A percentile compares a stretch with the other conserved stretches of the same genome.
Evolutionary conservation across 306 rosid species (phyloP).

Genomic region (Prunus armeniaca): DNA sequence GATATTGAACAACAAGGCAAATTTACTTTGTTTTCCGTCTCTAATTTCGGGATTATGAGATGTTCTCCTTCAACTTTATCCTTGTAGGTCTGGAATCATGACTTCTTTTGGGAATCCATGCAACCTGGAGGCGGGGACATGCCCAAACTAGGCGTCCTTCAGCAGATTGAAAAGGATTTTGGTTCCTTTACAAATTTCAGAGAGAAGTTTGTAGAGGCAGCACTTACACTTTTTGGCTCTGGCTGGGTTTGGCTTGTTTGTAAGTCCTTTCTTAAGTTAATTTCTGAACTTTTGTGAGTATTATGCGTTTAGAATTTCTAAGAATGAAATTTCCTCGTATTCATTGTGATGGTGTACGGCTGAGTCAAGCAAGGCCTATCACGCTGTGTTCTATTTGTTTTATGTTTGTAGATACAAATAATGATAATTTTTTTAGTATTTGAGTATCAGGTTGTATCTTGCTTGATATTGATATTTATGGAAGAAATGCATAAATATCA

Average conservation of each 20-base stretch:
- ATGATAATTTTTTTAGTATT: no score
- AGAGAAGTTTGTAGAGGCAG: slow-evolving; percentile 64
- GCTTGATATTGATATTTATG: not conserved
- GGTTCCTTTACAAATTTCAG: slow-evolving; percentile 76
- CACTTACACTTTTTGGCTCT: slow-evolving; percentile 82
- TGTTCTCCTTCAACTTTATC: not conserved
- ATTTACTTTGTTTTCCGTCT: not conserved
- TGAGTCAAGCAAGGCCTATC: no score
- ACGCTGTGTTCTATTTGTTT: no score
- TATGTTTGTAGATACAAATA: no score
- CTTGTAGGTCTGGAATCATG: slow-evolving; percentile 93
- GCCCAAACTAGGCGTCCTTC: slow-evolving; percentile 70
- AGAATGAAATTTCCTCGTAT: slow-evolving; percentile 2
- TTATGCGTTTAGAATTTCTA: slow-evolving; percentile 1
- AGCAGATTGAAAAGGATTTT: slow-evolving; percentile 95
- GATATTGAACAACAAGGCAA: not conserved
- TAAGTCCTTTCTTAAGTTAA: slow-evolving; percentile 41
- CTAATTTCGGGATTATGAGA: not conserved
- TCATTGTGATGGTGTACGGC: not conserved
- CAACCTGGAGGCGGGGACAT: slow-evolving; percentile 90
- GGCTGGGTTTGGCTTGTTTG: slow-evolving; percentile 99
- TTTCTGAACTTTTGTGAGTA: not conserved
- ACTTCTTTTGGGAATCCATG: slow-evolving; percentile 98
- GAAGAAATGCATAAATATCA: not conserved
- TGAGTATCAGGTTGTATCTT: not conserved